These are phyloP conservation scores for Purpureocillium lavendulum DNA, from an alignment of 2,329 filamentous ascomycete species.

Conservation along the genomic window DNA sequence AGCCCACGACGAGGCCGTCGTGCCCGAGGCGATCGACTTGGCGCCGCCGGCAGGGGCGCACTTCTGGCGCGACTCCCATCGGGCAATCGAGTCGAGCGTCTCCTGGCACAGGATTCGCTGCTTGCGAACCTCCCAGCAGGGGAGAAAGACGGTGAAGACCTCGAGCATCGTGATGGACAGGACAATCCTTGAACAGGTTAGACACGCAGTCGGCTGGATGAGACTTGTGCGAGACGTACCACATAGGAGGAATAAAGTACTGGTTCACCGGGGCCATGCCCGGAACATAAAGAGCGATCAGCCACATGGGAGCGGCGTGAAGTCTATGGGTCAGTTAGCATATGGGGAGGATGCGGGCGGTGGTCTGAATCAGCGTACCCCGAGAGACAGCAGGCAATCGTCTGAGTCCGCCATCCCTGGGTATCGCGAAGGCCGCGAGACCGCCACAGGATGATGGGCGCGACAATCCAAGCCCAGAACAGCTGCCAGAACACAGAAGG, in stretches of 20 bases:
- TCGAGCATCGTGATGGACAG: conserved; percentile 56
- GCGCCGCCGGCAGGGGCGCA: conserved; percentile 18
- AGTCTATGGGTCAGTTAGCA: conserved; percentile 30
- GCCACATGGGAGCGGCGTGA: conserved; percentile 59
- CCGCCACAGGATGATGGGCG: conserved; percentile 53
- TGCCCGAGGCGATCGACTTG: conserved; percentile 24
- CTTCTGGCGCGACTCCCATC: conserved; percentile 36
- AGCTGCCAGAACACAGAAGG: conserved; percentile 58
- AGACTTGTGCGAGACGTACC: conserved; percentile 38
- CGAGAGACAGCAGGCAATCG: conserved; percentile 41
- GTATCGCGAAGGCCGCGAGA: conserved; percentile 54
- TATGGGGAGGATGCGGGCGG: neutral
- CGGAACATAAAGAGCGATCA: conserved; percentile 47
- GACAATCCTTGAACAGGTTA: conserved; percentile 37
- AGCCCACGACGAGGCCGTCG: conserved; percentile 26
- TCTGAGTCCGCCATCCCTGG: conserved; percentile 58
- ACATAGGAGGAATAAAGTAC: conserved; percentile 52
- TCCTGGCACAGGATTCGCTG: conserved; percentile 36
- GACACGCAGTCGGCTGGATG: too few relatives aligned
- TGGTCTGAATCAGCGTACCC: conserved; percentile 23
- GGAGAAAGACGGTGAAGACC: conserved; percentile 54
- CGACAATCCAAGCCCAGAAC: conserved; percentile 54
- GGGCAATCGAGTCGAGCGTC: conserved; percentile 38
- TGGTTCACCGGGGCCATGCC: conserved; percentile 42
- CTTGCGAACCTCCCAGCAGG: conserved; percentile 46